Conservation (phyloP, 371 early-diverging fungal species). For the Coemansia sp. region DNA sequence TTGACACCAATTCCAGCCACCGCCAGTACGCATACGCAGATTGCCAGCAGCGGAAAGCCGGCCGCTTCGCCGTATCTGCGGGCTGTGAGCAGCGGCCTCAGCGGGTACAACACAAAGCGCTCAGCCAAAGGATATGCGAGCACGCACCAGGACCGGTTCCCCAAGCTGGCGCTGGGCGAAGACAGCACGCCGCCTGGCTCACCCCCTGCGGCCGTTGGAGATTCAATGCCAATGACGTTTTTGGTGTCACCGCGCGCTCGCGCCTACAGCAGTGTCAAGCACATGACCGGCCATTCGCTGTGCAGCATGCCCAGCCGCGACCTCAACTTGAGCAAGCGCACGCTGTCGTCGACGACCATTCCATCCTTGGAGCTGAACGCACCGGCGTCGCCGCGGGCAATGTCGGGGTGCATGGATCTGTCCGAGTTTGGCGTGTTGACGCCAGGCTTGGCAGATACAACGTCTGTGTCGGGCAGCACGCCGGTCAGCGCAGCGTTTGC, state of each 20-base stretch:
- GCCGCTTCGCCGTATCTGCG: conserved; percentile 41
- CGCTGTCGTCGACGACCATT: conserved; percentile 32
- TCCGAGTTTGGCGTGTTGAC: conserved; percentile 43
- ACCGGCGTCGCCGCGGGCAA: conserved; percentile 35
- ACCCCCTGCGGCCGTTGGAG: conserved; percentile 17
- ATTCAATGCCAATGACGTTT: conserved; percentile 38
- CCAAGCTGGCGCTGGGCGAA: conserved; percentile 26
- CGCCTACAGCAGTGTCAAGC: conserved; percentile 31
- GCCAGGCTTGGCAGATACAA: not conserved
- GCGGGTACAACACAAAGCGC: not conserved
- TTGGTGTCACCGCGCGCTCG: conserved; percentile 44
- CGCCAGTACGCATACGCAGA: not conserved
- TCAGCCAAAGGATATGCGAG: conserved; percentile 5
- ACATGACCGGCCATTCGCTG: conserved; percentile 16
- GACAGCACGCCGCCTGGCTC: conserved; percentile 20
- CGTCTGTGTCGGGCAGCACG: conserved; percentile 6
- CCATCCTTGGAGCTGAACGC: conserved; percentile 25
- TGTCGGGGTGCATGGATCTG: conserved; percentile 38
- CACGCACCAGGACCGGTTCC: conserved; percentile 36
- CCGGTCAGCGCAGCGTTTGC: conserved; percentile 28
- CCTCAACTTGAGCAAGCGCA: conserved; percentile 28
- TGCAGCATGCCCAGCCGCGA: conserved; percentile 30
- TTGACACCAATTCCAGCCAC: conserved; percentile 22
- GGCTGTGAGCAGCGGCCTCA: conserved; percentile 35
- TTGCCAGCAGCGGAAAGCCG: conserved; percentile 4